Evolutionary conservation across 2,329 filamentous ascomycete species (phyloP).

Genomic region (Aspergillus quadricinctus): DNA sequence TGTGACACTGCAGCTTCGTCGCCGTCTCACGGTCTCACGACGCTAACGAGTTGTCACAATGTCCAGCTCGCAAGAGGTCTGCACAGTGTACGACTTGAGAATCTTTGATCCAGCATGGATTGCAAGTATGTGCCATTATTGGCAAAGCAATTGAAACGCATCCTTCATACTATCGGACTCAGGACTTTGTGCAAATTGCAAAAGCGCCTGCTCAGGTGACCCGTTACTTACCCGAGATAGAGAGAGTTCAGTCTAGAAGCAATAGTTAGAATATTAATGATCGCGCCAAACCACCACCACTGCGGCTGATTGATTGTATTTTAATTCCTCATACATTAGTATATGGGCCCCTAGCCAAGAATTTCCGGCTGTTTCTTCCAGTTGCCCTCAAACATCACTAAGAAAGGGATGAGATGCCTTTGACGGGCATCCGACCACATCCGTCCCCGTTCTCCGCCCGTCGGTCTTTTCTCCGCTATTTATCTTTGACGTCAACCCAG

Average conservation of each 20-base stretch:
- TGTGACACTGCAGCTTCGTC: background rate
- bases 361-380: background rate
- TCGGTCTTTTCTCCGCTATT: background rate
- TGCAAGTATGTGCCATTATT: background rate
- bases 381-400: background rate
- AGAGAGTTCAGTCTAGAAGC: too few relatives aligned
- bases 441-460: slow-evolving; percentile 1
- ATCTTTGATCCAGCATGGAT: too few relatives aligned
- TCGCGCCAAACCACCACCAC: background rate
- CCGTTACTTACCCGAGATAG: too few relatives aligned
- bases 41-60: too few relatives aligned
- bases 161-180: too few relatives aligned
- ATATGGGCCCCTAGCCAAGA: background rate
- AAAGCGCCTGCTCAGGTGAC: too few relatives aligned
- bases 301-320: background rate
- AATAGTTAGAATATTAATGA: too few relatives aligned
- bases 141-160: background rate
- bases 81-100: too few relatives aligned
- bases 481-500: background rate
- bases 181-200: too few relatives aligned
- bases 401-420: background rate
- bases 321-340: background rate
- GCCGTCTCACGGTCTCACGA: too few relatives aligned
- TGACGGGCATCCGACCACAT: slow-evolving; percentile 6
- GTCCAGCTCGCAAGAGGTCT: too few relatives aligned